Evolutionary conservation across 1,139 yeast genomes (phyloP).

Genomic region (Taiozyma sp.): DNA sequence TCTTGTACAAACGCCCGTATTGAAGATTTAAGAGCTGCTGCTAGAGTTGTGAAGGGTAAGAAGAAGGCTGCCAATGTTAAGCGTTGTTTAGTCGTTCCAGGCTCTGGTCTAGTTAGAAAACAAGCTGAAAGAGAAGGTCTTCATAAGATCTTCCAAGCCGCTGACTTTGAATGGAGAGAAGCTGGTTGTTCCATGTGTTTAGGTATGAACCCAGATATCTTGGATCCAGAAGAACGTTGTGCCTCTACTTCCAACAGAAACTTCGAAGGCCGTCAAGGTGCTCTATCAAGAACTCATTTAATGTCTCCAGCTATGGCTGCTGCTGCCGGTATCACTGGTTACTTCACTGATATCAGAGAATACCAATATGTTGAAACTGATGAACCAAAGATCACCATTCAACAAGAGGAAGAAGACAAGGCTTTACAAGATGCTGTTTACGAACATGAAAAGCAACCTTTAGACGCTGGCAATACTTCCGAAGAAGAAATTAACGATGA

Average conservation of each 20-base stretch:
- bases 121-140: constrained; percentile 96
- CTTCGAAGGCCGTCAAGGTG: constrained; percentile 99
- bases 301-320: constrained; percentile 99
- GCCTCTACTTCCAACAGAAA: constrained; percentile 98
- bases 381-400: constrained; percentile 57
- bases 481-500: constrained; percentile 40
- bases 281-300: constrained; percentile 90
- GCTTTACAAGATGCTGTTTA: constrained; percentile 65
- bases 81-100: constrained; percentile 91
- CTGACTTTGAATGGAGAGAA: constrained; percentile 98
- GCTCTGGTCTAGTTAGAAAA: constrained; percentile 88
- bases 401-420: constrained; percentile 48
- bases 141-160: constrained; percentile 82
- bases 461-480: constrained; percentile 33
- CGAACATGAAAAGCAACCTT: constrained; percentile 62
- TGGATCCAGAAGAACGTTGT: constrained; percentile 93
- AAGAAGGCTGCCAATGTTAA: constrained; percentile 79
- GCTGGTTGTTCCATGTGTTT: constrained; percentile 99
- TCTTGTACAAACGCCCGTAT: constrained; percentile 98
- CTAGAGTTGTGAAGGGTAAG: constrained; percentile 87
- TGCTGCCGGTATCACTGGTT: constrained; percentile 93
- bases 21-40: constrained; percentile 95
- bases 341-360: constrained; percentile 85
- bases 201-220: constrained; percentile 98
- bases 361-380: constrained; percentile 58